A percentile compares a stretch with the other conserved stretches of the same genome.
Conservation (phyloP, 2,329 filamentous ascomycete genomes). For the Ophiostoma sp. region DNA sequence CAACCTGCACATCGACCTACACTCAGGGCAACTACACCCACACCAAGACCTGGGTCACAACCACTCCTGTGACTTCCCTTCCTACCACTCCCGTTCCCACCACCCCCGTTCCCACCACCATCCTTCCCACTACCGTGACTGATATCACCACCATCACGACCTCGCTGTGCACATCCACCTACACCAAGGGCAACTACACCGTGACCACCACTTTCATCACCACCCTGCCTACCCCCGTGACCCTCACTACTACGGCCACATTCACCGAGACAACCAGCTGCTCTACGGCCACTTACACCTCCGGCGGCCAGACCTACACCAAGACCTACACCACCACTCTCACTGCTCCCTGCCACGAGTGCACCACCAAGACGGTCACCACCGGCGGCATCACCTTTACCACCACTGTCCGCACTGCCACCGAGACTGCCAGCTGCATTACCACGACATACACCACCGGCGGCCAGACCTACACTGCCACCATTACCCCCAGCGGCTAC, state of each 20-base stretch:
- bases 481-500: constrained; percentile 13
- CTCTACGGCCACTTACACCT: constrained; percentile 20
- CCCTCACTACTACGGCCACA: constrained; percentile 18
- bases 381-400: constrained; percentile 21
- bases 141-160: constrained; percentile 17
- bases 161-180: constrained; percentile 18
- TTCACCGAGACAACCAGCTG: constrained; percentile 21
- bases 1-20: constrained; percentile 10
- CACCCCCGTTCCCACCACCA: neutral
- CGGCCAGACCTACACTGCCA: constrained; percentile 21
- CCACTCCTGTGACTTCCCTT: neutral
- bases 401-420: constrained; percentile 16
- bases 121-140: constrained; percentile 15
- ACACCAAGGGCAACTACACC: constrained; percentile 12
- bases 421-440: constrained; percentile 4
- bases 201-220: constrained; percentile 10
- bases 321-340: constrained; percentile 16
- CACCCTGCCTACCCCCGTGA: constrained; percentile 7
- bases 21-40: constrained; percentile 14
- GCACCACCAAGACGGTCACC: constrained; percentile 15
- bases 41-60: constrained; percentile 5
- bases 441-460: constrained; percentile 1
- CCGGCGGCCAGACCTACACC: constrained; percentile 20
- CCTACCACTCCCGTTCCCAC: neutral
- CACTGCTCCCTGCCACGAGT: neutral